Evolutionary conservation across 352 stramenopile species (phyloP).

Genomic region (Globisporangium orthogonon): DNA sequence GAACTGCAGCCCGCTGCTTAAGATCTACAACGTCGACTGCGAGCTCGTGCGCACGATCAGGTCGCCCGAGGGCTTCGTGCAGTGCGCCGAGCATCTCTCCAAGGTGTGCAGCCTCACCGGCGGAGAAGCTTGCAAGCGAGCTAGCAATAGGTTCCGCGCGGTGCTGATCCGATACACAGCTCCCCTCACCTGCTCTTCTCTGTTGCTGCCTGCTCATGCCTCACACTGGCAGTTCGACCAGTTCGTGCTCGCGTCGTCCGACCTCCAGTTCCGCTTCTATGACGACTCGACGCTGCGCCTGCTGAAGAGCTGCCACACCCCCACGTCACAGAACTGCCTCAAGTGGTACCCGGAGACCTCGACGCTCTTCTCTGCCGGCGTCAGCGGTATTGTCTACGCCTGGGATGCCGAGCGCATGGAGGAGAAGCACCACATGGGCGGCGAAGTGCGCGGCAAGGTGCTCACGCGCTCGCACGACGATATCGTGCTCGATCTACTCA

Average conservation of each 20-base stretch:
- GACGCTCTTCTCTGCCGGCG: conserved; percentile 72
- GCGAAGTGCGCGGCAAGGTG: conserved; percentile 41
- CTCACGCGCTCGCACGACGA: conserved; percentile 80
- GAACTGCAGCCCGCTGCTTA: conserved; percentile 64
- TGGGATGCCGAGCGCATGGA: conserved; percentile 85
- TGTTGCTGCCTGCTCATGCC: background rate
- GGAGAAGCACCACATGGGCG: conserved; percentile 78
- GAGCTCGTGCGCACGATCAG: conserved; percentile 57
- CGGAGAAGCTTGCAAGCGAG: no score
- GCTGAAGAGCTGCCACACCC: conserved; percentile 75
- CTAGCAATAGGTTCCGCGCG: no score
- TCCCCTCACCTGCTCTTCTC: background rate
- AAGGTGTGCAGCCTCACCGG: conserved; percentile 19
- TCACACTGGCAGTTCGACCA: conserved; percentile 33
- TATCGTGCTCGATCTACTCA: conserved; percentile 83
- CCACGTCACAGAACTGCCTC: conserved; percentile 75
- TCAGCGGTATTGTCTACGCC: conserved; percentile 78
- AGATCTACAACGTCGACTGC: conserved; percentile 80
- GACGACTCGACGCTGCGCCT: conserved; percentile 68
- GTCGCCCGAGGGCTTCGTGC: conserved; percentile 66
- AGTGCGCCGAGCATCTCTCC: conserved; percentile 70
- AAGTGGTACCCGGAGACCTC: conserved; percentile 69
- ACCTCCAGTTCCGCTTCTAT: conserved; percentile 81
- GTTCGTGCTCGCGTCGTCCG: conserved; percentile 73
- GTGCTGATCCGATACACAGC: background rate